Base-by-base conservation (phyloP, 139 green algal genomes). In the Auxenochlorella protothecoides region DNA sequence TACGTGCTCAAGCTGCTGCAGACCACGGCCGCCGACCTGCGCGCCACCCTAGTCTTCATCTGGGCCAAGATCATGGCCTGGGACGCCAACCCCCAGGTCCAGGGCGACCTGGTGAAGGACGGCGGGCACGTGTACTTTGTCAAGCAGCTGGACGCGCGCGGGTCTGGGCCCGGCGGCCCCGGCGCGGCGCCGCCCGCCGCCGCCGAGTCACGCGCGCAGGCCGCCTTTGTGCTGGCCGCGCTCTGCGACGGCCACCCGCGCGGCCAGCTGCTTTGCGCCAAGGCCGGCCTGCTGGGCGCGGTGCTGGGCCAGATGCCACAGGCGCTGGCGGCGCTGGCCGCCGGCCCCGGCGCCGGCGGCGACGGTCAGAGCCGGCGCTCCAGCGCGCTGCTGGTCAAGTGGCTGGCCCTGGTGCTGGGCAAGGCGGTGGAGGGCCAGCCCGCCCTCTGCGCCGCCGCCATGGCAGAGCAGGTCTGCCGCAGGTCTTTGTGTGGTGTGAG, bases 1-100 rank as follows among this genome's bases (percentile, higher is more conserved):
- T 99, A 99, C 77, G 94, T 99, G 61, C 86, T 99, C 60, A 99
- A 99, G 86, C 87, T 99, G 74, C 88, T 99, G 78, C 92, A 99
- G 79, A 99, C 95, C n/a, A 97, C 88, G 5, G 88, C 88, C 56
- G 52, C 79, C 3, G 95, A 99, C 71, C 83, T 99, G 73, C 82
- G 93, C 11, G 80, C 91, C 59, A 97, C 95, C 16, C 86, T 99
- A 13, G 89, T 99, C 15, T 97, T 97, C 84, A 99, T 99, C 74
- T 99, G 95, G 95, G 90, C 92, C 72, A 99, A 99, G 79, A 96
- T 99, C 56, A 80, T 99, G 68, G 92, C 95, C 3, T 87, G 97
- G 66, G 95, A 99, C 83, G 72, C 68, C 6, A 85, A 78, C 75
- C 92, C 86, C 74, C 92, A 96, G 61, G 71, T 82, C 51, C 83